Evolutionary conservation across 805 yeast species (phyloP).

Genomic region (Spathaspora boniae): DNA sequence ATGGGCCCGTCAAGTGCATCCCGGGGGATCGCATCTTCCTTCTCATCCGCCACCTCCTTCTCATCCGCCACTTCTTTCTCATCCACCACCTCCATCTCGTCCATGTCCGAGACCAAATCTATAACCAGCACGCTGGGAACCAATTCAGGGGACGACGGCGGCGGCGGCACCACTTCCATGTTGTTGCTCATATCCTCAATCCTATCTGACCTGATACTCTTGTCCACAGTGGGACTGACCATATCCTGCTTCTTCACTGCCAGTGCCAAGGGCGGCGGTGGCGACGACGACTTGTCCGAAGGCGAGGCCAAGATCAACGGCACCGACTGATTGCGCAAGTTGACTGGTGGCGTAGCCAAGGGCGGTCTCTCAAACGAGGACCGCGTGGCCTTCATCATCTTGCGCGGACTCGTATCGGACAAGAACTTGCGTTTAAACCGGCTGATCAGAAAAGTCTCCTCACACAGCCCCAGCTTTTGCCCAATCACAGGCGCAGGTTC

Average conservation of each 20-base stretch:
- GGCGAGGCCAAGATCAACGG: slow-evolving; percentile 5
- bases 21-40: slow-evolving; percentile 3
- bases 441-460: slow-evolving; percentile 26
- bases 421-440: slow-evolving; percentile 13
- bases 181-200: no score
- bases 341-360: background rate
- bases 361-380: background rate
- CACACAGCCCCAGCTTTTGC: slow-evolving; percentile 11
- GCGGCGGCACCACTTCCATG: slow-evolving; percentile 4
- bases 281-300: slow-evolving; percentile 1
- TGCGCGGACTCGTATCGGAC: slow-evolving; percentile 1
- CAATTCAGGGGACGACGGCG: slow-evolving; percentile 7
- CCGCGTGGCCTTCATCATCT: slow-evolving; percentile 6
- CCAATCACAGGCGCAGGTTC: no score
- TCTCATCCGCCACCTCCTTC: background rate
- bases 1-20: slow-evolving; percentile 2
- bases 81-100: background rate
- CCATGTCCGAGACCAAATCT: slow-evolving; percentile 6
- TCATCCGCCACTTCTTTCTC: no score
- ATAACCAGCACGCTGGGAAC: background rate
- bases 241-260: no score
- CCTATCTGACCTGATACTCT: no score
- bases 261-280: background rate
- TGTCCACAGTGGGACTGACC: no score
- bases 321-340: background rate